Evolutionary conservation across 2,329 filamentous ascomycete genomes (phyloP), one percentile per base, ranked within the genome.

Genomic region (Aspergillus oerlinghausenensis): DNA sequence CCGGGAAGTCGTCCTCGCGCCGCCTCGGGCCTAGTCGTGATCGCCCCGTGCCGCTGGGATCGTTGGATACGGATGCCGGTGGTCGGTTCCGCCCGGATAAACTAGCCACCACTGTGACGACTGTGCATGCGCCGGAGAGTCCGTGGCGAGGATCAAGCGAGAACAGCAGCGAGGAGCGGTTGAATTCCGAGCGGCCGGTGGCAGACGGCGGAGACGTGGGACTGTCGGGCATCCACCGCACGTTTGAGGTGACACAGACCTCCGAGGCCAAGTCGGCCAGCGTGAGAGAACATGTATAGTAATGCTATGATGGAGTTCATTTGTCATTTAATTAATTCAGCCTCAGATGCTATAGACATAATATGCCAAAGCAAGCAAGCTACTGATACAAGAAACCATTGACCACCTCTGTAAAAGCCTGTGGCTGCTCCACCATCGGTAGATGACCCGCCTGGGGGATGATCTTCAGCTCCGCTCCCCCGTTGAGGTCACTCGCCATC

Each of bases 401-500:
- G 2, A 93, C 77, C 49, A 84, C 83, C 28, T 81, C 76, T 69
- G 87, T 87, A 69, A 92, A 92, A 3, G 80, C 84, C 55, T 79
- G 74, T 0, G 89, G 86, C 62, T 84, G 82, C 74, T 95, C 91
- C 50, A 86, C 86, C 89, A 95, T 95, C 0, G 91, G 91, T 66
- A 96, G 73, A 76, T 96, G 91, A 0, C 91, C 91, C 0, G 90
- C 85, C 8, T 81, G 77, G 0, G 88, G 83, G 9, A 95, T 82
- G 56, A 88, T 73, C 69, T 81, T 84, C 62, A 92, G 80, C 57
- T 84, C 80, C 0, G 81, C 82, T 0, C 82, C 83, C 0, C 72
- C 69, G 9, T 87, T 86, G 45, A 90, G 70, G 19, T 76, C 70
- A 0, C 73, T 79, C 54, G 80, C 84, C 81, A 92, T 90, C 14